A percentile compares a stretch with the other conserved stretches of the same genome.
phyloP scores from a whole-genome alignment of 2,329 filamentous ascomycete species.

The Curvularia spicifera region DNA sequence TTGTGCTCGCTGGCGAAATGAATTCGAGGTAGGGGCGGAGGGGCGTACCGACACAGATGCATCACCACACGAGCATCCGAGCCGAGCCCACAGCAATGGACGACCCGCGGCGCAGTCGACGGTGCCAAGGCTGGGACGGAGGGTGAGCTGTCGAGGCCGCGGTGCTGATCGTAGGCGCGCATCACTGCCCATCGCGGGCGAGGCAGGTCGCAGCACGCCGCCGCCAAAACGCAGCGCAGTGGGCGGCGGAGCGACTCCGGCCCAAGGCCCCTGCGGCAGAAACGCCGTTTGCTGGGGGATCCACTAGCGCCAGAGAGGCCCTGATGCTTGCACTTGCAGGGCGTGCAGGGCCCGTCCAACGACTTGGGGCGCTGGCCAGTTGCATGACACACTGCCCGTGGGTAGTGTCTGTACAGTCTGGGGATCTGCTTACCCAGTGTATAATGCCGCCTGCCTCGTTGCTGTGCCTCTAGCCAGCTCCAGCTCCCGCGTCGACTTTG shows the following conservation, averaged over 20 bases:
- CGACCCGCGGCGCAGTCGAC: constrained; percentile 12
- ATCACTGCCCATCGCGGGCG: constrained; percentile 12
- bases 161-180: constrained; percentile 17
- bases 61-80: constrained; percentile 1
- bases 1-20: constrained; percentile 24
- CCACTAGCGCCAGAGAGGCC: constrained; percentile 23
- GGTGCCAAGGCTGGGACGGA: constrained; percentile 19
- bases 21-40: constrained; percentile 2
- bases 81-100: constrained; percentile 19
- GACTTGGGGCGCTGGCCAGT: constrained; percentile 28
- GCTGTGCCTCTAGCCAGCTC: constrained; percentile 7
- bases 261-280: constrained; percentile 29
- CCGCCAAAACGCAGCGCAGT: constrained; percentile 6
- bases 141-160: constrained; percentile 8
- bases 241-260: constrained; percentile 20
- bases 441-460: constrained; percentile 23
- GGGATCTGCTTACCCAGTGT: constrained; percentile 40
- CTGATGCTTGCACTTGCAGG: constrained; percentile 22
- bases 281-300: constrained; percentile 28
- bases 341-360: constrained; percentile 19
- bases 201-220: constrained; percentile 23
- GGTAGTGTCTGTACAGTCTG: constrained; percentile 26
- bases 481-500: background rate
- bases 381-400: constrained; percentile 32
- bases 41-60: too few relatives aligned